Evolutionary conservation across 306 rosid species (phyloP).

Genomic region (Inga leiocalycina): DNA sequence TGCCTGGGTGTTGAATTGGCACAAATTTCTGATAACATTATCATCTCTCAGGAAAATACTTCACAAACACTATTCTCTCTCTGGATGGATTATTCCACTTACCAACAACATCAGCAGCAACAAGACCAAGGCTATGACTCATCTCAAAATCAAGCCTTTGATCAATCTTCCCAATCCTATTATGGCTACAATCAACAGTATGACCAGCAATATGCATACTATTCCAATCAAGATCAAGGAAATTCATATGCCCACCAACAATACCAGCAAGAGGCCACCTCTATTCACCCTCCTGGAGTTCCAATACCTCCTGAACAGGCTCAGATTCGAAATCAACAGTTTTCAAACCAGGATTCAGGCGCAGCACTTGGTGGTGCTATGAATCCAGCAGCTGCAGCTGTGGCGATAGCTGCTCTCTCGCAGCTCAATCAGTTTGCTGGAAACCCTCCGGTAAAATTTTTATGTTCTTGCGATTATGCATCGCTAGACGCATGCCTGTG

Average conservation of each 20-base stretch:
- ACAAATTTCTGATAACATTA: background rate
- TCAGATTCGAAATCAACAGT: conserved; percentile 17
- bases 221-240: background rate
- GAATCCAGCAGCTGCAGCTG: conserved; percentile 10
- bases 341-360: background rate
- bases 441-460: conserved; percentile 32
- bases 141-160: conserved; percentile 48
- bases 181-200: conserved; percentile 36
- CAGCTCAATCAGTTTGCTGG: conserved; percentile 16
- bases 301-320: conserved; percentile 29
- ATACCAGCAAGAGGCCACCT: conserved; percentile 33
- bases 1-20: too few relatives aligned
- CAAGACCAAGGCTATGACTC: conserved; percentile 34
- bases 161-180: conserved; percentile 44
- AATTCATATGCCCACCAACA: conserved; percentile 24
- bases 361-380: background rate
- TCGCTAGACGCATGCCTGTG: background rate
- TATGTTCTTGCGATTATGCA: background rate
- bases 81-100: conserved; percentile 37
- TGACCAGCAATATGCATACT: conserved; percentile 39
- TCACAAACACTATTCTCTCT: background rate
- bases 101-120: conserved; percentile 28
- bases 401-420: background rate
- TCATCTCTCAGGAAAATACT: background rate
- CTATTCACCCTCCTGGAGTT: conserved; percentile 55